Percentiles rank a stretch among this genome's conserved stretches.
Evolutionary conservation across 164 flowering plant genomes (phyloP).

Genomic region (Tinospora cordifolia): DNA sequence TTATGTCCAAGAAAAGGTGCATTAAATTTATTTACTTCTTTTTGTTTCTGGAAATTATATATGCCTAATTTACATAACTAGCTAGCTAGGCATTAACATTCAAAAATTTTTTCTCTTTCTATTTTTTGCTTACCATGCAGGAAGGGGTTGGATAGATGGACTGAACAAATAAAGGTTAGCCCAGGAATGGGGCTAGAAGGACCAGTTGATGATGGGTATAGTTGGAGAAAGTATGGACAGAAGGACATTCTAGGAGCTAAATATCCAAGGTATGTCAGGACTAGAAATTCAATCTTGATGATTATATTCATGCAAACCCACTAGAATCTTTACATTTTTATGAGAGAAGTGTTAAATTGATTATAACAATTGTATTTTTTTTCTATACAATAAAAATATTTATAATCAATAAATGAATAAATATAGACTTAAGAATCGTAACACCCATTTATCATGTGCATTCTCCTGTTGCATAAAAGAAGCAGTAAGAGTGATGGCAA

Average conservation of each 20-base stretch:
- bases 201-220: constrained; percentile 47
- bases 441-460: too few species aligned
- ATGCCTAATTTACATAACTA: not conserved
- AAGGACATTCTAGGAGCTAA: constrained; percentile 67
- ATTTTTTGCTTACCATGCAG: constrained; percentile 21
- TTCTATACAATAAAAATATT: too few species aligned
- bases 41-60: not conserved
- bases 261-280: constrained; percentile 46
- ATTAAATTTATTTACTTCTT: not conserved
- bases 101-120: not conserved
- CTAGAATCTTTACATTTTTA: too few species aligned
- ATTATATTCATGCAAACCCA: too few species aligned
- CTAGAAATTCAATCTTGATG: too few species aligned
- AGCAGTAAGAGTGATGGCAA: too few species aligned
- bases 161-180: constrained; percentile 30
- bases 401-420: too few species aligned
- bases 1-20: constrained; percentile 42
- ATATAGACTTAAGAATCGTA: too few species aligned
- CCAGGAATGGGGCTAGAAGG: constrained; percentile 33
- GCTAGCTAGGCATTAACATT: not conserved
- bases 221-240: constrained; percentile 84
- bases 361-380: too few species aligned
- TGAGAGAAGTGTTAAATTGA: too few species aligned
- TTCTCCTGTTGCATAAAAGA: too few species aligned
- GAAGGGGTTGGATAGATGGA: constrained; percentile 39